These are phyloP conservation scores for Casuarina equisetifolia DNA, from an alignment of 306 rosid genomes.

Conservation along the genomic window DNA sequence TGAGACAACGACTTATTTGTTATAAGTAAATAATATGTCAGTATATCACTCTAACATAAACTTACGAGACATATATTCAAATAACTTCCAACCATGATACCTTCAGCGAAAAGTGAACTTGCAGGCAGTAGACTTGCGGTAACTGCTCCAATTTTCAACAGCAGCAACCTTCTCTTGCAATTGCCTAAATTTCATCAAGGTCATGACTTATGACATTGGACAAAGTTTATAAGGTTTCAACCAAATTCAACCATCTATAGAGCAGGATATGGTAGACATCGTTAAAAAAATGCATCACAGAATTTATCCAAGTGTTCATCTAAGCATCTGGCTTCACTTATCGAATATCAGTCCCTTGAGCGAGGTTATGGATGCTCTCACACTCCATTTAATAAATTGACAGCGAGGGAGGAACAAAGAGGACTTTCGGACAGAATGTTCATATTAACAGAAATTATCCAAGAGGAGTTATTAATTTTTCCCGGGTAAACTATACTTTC, in stretches of 20 bases:
- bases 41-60: neutral
- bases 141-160: constrained; percentile 76
- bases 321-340: neutral
- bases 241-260: neutral
- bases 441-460: neutral
- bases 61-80: neutral
- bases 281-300: neutral
- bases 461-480: neutral
- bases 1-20: constrained; percentile 7
- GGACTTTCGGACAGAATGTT: neutral
- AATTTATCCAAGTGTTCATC: neutral
- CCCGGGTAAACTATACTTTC: too few relatives aligned
- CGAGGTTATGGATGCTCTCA: neutral
- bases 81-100: constrained; percentile 34
- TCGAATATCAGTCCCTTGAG: neutral
- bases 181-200: constrained; percentile 41
- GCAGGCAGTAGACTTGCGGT: constrained; percentile 51
- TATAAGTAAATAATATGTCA: neutral
- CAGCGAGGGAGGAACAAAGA: neutral
- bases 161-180: constrained; percentile 67
- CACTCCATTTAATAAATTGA: neutral
- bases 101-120: constrained; percentile 69
- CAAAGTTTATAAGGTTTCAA: neutral
- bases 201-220: neutral
- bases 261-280: neutral